Percentiles rank a stretch among this genome's conserved stretches.
These are phyloP conservation scores for Verticillium nubilum DNA, from an alignment of 2,329 filamentous ascomycete genomes.

Conservation along the genomic window DNA sequence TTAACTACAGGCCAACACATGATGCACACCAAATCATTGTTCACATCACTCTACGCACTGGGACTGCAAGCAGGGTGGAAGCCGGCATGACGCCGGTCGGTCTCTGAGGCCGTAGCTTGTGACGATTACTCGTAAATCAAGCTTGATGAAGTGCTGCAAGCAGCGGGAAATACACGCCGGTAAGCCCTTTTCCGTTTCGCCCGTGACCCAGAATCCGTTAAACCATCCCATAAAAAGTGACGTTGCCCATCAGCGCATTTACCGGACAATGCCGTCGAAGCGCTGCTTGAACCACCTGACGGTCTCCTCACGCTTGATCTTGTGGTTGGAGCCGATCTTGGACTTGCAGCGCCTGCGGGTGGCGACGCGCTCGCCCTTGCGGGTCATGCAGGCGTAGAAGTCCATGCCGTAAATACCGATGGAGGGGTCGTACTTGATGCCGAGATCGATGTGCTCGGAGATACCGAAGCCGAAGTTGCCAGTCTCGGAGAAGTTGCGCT, in stretches of 20 bases:
- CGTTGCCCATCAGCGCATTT: slow-evolving; percentile 42
- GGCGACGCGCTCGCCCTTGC: slow-evolving; percentile 95
- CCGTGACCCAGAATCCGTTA: slow-evolving; percentile 18
- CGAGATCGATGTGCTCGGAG: slow-evolving; percentile 99
- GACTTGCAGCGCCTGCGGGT: slow-evolving; percentile 88
- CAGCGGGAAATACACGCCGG: slow-evolving; percentile 34
- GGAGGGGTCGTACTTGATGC: slow-evolving; percentile 99
- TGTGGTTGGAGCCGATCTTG: slow-evolving; percentile 81
- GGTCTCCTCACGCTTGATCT: slow-evolving; percentile 91
- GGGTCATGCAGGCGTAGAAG: slow-evolving; percentile 99
- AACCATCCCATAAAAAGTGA: slow-evolving; percentile 15
- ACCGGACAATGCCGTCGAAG: slow-evolving; percentile 99
- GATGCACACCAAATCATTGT: neutral
- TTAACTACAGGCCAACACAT: neutral
- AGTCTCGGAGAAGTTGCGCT: slow-evolving; percentile 99
- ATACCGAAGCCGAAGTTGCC: slow-evolving; percentile 99
- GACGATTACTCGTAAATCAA: slow-evolving; percentile 46
- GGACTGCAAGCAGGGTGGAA: slow-evolving; percentile 32
- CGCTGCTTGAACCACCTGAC: slow-evolving; percentile 90
- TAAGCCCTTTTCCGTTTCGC: slow-evolving; percentile 29
- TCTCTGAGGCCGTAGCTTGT: slow-evolving; percentile 67
- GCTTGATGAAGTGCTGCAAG: slow-evolving; percentile 37
- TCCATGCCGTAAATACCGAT: slow-evolving; percentile 99
- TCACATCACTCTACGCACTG: slow-evolving; percentile 24
- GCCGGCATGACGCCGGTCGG: slow-evolving; percentile 67